phyloP scores from a whole-genome alignment of 1,139 yeast species.

The Protomyces pachydermus region DNA sequence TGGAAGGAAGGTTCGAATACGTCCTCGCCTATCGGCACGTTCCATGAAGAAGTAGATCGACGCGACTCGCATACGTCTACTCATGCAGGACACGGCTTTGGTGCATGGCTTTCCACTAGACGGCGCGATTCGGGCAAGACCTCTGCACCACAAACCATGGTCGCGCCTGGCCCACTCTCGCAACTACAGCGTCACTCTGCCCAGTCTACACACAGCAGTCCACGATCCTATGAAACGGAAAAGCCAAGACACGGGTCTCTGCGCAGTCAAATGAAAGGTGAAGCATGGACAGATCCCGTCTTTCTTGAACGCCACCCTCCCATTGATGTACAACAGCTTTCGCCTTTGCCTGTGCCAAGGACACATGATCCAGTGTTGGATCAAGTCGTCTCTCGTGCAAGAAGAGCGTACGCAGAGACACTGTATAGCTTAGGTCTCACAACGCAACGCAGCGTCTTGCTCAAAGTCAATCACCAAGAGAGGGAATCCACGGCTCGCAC shows the following conservation, averaged over 20 bases:
- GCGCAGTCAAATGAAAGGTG: neutral
- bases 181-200: neutral
- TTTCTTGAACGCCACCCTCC: neutral
- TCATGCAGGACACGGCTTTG: neutral
- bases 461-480: neutral
- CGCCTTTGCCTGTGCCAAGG: neutral
- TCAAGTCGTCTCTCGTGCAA: neutral
- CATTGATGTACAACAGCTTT: neutral
- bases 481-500: neutral
- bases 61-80: neutral
- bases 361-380: neutral
- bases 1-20: neutral
- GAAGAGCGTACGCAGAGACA: neutral
- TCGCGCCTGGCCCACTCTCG: neutral
- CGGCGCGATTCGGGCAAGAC: neutral
- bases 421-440: neutral
- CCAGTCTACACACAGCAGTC: neutral
- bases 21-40: neutral
- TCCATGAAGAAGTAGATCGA: neutral
- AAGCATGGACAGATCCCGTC: neutral
- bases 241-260: neutral
- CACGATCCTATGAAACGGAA: neutral
- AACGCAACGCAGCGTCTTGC: neutral
- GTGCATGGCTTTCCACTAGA: neutral
- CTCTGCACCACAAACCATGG: neutral